Evolutionary conservation across 179 eudicot genomes (phyloP).

Genomic region (Beta lomatogona): DNA sequence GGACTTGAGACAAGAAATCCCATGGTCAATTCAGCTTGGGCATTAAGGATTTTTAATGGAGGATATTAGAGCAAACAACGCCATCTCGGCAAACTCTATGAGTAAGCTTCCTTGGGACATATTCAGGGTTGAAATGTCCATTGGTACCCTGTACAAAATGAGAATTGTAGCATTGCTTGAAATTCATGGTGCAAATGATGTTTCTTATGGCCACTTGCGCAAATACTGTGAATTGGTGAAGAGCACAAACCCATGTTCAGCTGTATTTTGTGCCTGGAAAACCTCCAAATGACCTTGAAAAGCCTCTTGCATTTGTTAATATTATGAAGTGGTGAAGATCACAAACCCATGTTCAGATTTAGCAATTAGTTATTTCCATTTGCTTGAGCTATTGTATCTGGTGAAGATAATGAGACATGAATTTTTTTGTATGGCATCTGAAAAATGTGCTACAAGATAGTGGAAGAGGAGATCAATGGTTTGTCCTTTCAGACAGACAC

Average conservation of each 20-base stretch:
- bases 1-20: background rate
- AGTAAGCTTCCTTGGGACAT: background rate
- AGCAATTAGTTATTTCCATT: background rate
- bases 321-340: background rate
- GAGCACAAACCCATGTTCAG: background rate
- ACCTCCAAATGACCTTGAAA: background rate
- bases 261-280: background rate
- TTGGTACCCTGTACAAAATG: background rate
- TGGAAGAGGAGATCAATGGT: no score
- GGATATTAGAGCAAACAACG: background rate
- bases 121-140: background rate
- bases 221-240: background rate
- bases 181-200: slow-evolving; percentile 6
- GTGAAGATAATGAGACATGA: background rate
- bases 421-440: no score
- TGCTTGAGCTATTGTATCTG: background rate
- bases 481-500: no score
- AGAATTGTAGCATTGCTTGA: background rate
- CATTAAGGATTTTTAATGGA: background rate
- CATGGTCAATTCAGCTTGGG: background rate
- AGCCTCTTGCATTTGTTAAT: background rate
- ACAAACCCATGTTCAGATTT: background rate
- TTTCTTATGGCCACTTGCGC: background rate
- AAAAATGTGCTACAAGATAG: no score
- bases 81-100: background rate